Conservation (phyloP, 441 rosid species). For the Flueggea neowawraea region DNA sequence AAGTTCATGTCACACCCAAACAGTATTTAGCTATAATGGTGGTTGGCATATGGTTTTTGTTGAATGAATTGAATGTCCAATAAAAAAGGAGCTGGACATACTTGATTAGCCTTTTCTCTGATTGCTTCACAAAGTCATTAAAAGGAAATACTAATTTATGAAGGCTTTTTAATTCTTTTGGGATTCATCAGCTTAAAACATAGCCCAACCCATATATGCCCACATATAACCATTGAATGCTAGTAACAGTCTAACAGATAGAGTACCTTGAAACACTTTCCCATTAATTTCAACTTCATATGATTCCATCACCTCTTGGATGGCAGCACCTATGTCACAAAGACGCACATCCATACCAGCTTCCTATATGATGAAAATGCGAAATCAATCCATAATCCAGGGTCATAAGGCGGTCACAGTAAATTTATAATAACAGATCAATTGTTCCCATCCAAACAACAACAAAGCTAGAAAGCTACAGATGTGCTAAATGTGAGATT, state of each 20-base stretch:
- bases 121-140: no score
- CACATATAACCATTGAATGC: not conserved
- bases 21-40: not conserved
- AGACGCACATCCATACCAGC: slow-evolving; percentile 95
- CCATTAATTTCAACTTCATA: slow-evolving; percentile 98
- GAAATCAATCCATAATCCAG: slow-evolving; percentile 3
- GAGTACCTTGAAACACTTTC: slow-evolving; percentile 83
- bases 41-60: no score
- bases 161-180: no score
- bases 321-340: slow-evolving; percentile 95
- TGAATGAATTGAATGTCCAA: not conserved
- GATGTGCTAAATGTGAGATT: no score
- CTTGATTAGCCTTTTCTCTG: no score
- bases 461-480: no score
- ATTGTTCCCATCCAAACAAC: no score
- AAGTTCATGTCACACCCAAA: not conserved
- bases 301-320: slow-evolving; percentile 98
- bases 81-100: no score
- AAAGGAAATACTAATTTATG: no score
- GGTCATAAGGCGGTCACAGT: not conserved
- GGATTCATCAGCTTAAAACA: no score
- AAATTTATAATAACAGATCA: no score
- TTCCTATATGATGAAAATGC: slow-evolving; percentile 50
- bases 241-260: not conserved
- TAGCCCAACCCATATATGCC: not conserved